These are phyloP conservation scores for Albugo candida DNA, from an alignment of 352 stramenopile species.

Conservation along the genomic window DNA sequence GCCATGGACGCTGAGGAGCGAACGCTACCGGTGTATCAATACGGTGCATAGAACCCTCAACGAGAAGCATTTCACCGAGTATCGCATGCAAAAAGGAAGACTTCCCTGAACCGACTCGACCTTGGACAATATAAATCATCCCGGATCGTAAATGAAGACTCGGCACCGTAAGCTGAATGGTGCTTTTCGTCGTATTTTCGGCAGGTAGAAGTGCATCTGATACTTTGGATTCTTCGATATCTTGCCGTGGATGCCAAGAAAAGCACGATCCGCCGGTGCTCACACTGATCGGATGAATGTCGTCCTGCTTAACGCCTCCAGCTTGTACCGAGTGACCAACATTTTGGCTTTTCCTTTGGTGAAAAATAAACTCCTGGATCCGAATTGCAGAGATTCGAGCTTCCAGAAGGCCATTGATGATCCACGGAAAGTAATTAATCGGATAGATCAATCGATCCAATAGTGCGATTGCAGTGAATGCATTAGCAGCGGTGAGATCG, in stretches of 20 bases:
- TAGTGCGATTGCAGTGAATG: slow-evolving; percentile 71
- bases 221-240: not conserved
- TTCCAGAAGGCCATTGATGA: slow-evolving; percentile 80
- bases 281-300: slow-evolving; percentile 1
- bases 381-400: slow-evolving; percentile 60
- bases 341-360: not conserved
- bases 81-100: slow-evolving; percentile 19
- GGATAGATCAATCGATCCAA: slow-evolving; percentile 78
- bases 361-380: slow-evolving; percentile 57
- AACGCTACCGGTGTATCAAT: slow-evolving; percentile 23
- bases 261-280: slow-evolving; percentile 15
- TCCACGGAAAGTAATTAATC: slow-evolving; percentile 85
- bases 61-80: slow-evolving; percentile 15
- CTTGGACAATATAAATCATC: slow-evolving; percentile 38
- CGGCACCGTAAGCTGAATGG: slow-evolving; percentile 28
- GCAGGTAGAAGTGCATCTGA: not conserved
- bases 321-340: too few species aligned
- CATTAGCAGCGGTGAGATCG: slow-evolving; percentile 56
- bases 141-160: slow-evolving; percentile 18
- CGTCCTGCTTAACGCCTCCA: not conserved
- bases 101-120: slow-evolving; percentile 16
- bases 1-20: slow-evolving; percentile 55
- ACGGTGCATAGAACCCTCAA: slow-evolving; percentile 1
- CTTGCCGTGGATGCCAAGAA: slow-evolving; percentile 6
- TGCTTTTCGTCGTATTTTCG: not conserved